A percentile compares a stretch with the other conserved stretches of the same genome.
Conservation (phyloP, 306 rosid species). For the Gastrolobium villosum region DNA sequence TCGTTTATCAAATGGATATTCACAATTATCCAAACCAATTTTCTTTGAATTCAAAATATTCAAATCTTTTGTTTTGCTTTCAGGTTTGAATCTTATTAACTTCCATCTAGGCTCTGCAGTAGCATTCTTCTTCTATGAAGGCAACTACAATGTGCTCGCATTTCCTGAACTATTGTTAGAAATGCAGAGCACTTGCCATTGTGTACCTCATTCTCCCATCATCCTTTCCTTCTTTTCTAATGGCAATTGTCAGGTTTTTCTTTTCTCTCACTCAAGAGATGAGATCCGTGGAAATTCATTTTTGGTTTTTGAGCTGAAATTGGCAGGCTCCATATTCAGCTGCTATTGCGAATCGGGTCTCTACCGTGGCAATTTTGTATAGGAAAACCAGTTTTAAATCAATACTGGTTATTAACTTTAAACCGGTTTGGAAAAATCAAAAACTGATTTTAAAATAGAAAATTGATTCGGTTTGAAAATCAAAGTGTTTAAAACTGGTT, state of each 20-base stretch:
- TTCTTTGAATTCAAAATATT: no score
- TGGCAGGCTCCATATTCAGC: slow-evolving; percentile 77
- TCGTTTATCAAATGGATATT: no score
- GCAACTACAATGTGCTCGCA: slow-evolving; percentile 65
- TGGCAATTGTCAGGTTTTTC: no score
- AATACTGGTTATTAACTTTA: no score
- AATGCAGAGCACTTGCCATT: slow-evolving; percentile 51
- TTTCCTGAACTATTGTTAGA: slow-evolving; percentile 48
- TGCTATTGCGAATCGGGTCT: slow-evolving; percentile 80
- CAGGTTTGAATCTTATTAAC: not conserved
- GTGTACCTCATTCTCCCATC: slow-evolving; percentile 49
- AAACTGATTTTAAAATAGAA: no score
- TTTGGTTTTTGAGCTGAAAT: slow-evolving; percentile 29
- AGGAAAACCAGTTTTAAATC: no score
- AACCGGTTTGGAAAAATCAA: no score
- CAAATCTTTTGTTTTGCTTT: no score
- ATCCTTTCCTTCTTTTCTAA: slow-evolving; percentile 57
- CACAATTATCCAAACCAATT: no score
- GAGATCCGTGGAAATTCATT: slow-evolving; percentile 49
- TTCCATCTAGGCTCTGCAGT: not conserved
- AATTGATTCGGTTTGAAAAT: no score
- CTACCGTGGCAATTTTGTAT: slow-evolving; percentile 92
- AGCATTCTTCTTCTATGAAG: slow-evolving; percentile 41
- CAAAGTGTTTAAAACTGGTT: no score
- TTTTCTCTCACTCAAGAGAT: not conserved